A percentile compares a stretch with the other conserved stretches of the same genome.
phyloP scores from a whole-genome alignment of 2,329 filamentous ascomycete genomes.

The Penicillium polonicum region DNA sequence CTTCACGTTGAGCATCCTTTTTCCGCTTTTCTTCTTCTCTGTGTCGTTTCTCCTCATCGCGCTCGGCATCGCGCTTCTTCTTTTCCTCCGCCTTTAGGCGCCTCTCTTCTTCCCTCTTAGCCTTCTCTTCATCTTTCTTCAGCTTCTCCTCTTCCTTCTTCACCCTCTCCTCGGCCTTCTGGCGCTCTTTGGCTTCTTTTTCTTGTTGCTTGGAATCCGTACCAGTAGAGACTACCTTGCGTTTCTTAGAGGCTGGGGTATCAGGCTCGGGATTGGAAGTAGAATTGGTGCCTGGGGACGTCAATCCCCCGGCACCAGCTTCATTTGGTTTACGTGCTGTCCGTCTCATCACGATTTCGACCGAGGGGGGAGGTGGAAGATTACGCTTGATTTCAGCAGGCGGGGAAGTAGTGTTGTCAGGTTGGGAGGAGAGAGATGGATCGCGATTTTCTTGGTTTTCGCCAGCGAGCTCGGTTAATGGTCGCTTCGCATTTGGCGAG shows the following conservation, averaged over 20 bases:
- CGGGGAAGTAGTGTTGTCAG: neutral
- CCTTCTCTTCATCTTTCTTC: conserved; percentile 35
- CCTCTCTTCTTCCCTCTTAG: conserved; percentile 32
- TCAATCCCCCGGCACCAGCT: neutral
- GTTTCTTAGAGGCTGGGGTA: conserved; percentile 27
- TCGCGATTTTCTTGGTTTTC: conserved; percentile 29
- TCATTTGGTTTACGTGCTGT: neutral
- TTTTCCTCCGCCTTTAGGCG: conserved; percentile 28
- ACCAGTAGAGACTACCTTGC: conserved; percentile 27
- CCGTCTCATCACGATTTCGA: conserved; percentile 8
- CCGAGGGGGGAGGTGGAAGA: neutral
- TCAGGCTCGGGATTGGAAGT: conserved; percentile 11
- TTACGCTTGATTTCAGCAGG: neutral
- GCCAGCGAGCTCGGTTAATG: conserved; percentile 9
- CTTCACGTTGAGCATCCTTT: conserved; percentile 36
- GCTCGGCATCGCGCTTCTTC: conserved; percentile 25
- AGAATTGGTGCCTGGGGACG: neutral
- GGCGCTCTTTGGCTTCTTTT: conserved; percentile 33
- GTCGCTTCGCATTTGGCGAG: conserved; percentile 13
- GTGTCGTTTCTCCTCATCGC: conserved; percentile 33
- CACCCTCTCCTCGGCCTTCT: conserved; percentile 31
- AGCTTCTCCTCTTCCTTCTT: conserved; percentile 26
- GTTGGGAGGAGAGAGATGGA: neutral
- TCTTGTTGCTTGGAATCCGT: conserved; percentile 39
- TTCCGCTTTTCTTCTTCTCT: conserved; percentile 30